Evolutionary conservation across 2,329 filamentous ascomycete species (phyloP).

Genomic region (Colletotrichum australisinense): DNA sequence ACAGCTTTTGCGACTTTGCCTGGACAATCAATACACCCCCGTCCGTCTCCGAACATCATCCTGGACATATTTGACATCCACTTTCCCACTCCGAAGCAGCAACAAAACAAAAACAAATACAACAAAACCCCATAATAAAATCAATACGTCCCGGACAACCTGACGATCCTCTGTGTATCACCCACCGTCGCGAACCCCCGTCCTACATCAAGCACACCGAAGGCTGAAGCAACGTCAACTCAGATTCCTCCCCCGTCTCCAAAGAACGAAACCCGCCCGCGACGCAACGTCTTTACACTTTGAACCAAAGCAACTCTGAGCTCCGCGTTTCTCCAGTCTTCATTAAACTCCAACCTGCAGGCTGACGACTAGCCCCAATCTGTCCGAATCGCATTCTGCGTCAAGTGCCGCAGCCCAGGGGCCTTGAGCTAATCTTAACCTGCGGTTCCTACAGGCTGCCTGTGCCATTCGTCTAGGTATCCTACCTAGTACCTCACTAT

Average conservation of each 20-base stretch:
- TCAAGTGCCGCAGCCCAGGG: constrained; percentile 21
- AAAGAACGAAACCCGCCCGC: neutral
- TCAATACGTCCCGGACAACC: neutral
- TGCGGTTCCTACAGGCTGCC: neutral
- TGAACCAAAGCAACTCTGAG: neutral
- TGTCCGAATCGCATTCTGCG: constrained; percentile 23
- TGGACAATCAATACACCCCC: too few species aligned
- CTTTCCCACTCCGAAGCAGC: neutral
- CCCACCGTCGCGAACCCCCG: constrained; percentile 1
- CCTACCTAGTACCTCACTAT: neutral
- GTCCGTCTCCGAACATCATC: neutral
- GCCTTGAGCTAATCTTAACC: constrained; percentile 21
- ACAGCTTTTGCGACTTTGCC: too few species aligned
- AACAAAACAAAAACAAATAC: constrained; percentile 10
- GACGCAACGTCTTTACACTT: neutral
- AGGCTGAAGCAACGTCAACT: too few species aligned
- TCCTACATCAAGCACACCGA: neutral
- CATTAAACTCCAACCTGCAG: constrained; percentile 33
- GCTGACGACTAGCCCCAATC: constrained; percentile 15
- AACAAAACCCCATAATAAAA: neutral
- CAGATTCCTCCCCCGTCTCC: too few species aligned
- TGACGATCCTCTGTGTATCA: constrained; percentile 5
- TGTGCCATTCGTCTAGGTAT: neutral
- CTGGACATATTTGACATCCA: neutral
- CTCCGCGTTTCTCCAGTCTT: constrained; percentile 17